These are phyloP conservation scores for Bolboschoenus planiculmis DNA, from an alignment of 176 grass and related monocot genomes.

Conservation along the genomic window DNA sequence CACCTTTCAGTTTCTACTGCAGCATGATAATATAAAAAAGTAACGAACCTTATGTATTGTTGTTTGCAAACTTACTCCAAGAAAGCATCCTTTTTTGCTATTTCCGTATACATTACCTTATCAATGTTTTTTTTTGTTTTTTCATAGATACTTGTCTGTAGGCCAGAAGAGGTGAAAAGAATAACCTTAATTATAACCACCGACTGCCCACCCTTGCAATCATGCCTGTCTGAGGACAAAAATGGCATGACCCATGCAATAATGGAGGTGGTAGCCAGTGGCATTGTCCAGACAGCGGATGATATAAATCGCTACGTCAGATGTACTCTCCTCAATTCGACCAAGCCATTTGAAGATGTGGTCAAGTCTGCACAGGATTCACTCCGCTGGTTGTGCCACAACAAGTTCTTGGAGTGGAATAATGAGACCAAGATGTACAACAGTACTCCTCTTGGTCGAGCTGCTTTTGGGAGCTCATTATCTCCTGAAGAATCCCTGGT, in stretches of 20 bases:
- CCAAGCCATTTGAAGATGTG: constrained; percentile 85
- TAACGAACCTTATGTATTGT: constrained; percentile 1
- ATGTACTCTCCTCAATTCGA: constrained; percentile 94
- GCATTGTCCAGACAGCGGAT: constrained; percentile 89
- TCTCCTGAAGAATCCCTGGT: constrained; percentile 94
- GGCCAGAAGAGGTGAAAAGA: constrained; percentile 73
- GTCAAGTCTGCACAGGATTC: constrained; percentile 98
- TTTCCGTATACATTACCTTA: background rate
- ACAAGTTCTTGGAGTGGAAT: constrained; percentile 84
- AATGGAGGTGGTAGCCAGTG: constrained; percentile 96
- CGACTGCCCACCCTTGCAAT: constrained; percentile 69
- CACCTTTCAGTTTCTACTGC: background rate
- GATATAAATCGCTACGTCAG: constrained; percentile 92
- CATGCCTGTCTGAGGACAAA: constrained; percentile 93
- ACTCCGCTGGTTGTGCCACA: constrained; percentile 87
- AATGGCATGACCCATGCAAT: constrained; percentile 99
- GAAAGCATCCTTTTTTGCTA: background rate
- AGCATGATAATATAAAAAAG: background rate
- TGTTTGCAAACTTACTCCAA: background rate
- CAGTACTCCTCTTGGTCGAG: constrained; percentile 74
- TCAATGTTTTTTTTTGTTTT: constrained; percentile 4
- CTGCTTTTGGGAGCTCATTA: constrained; percentile 90
- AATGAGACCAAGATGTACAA: constrained; percentile 71
- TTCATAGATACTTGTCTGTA: constrained; percentile 90
- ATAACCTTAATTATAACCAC: constrained; percentile 65